Percentiles rank a stretch among this genome's conserved stretches.
Conservation (phyloP, 2,329 filamentous ascomycete species). For the Nannizziopsis arthrosporioides region DNA sequence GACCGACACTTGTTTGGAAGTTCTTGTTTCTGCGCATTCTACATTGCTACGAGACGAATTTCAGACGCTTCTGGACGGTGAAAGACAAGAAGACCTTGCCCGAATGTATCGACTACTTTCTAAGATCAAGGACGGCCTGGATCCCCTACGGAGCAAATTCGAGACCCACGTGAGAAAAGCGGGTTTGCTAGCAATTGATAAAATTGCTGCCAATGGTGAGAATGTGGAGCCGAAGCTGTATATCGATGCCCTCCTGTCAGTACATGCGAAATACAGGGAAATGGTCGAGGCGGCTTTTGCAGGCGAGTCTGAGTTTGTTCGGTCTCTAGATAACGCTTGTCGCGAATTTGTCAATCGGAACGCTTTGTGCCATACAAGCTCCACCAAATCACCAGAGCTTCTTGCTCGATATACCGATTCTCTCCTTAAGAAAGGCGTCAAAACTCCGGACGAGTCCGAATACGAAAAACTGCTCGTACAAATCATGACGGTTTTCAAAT, state of each 20-base stretch:
- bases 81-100: constrained; percentile 88
- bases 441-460: constrained; percentile 85
- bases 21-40: constrained; percentile 81
- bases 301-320: constrained; percentile 91
- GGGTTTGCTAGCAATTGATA: constrained; percentile 76
- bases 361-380: constrained; percentile 84
- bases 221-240: constrained; percentile 93
- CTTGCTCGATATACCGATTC: constrained; percentile 93
- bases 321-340: constrained; percentile 92
- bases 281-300: constrained; percentile 87
- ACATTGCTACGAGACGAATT: constrained; percentile 85
- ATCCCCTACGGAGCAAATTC: constrained; percentile 75
- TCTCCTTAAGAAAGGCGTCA: constrained; percentile 72
- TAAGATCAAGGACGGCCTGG: constrained; percentile 79
- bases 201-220: constrained; percentile 77
- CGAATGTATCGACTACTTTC: constrained; percentile 91
- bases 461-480: constrained; percentile 78
- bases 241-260: constrained; percentile 85
- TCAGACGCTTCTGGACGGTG: constrained; percentile 82
- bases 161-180: constrained; percentile 88
- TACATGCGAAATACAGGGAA: constrained; percentile 84
- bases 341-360: constrained; percentile 97
- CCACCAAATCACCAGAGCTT: constrained; percentile 86
- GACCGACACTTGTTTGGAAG: constrained; percentile 77
- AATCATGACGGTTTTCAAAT: constrained; percentile 99